Evolutionary conservation across 352 stramenopile genomes (phyloP).

Genomic region (Phytophthora sansomeana): DNA sequence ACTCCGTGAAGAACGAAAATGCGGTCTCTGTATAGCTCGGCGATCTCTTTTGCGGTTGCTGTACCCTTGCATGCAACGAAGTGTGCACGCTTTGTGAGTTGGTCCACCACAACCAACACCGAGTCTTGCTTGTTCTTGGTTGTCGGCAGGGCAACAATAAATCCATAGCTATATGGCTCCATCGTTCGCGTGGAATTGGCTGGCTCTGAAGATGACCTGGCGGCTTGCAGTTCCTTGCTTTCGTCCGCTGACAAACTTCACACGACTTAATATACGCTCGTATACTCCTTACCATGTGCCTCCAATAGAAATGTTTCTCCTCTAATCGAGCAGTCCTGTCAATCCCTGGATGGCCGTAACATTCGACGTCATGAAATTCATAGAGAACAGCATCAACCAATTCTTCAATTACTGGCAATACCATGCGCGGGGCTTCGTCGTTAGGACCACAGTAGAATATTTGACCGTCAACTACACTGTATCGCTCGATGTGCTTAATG

Average conservation of each 20-base stretch:
- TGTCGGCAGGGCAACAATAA: conserved; percentile 7
- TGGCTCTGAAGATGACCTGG: conserved; percentile 7
- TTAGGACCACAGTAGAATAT: conserved; percentile 9
- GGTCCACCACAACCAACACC: conserved; percentile 16
- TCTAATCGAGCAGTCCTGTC: conserved; percentile 7
- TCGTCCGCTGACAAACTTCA: conserved; percentile 5
- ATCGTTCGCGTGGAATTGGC: conserved; percentile 8
- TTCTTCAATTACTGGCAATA: conserved; percentile 18
- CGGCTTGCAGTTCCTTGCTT: background rate
- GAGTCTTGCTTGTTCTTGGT: background rate
- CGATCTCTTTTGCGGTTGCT: background rate
- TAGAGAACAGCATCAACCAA: conserved; percentile 14
- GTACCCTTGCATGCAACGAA: conserved; percentile 15
- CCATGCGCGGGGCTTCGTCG: conserved; percentile 9
- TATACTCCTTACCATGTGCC: conserved; percentile 10
- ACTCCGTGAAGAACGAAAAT: conserved; percentile 8
- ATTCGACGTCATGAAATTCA: conserved; percentile 25
- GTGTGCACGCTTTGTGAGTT: conserved; percentile 10
- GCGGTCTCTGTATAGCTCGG: conserved; percentile 3
- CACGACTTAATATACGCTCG: conserved; percentile 1
- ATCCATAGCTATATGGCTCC: conserved; percentile 20
- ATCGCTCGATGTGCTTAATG: conserved; percentile 12
- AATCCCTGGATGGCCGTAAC: conserved; percentile 14
- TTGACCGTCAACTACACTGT: background rate
- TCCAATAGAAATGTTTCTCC: conserved; percentile 2